Base-by-base conservation (phyloP, 352 stramenopile genomes). In the Phytophthora lateralis region DNA sequence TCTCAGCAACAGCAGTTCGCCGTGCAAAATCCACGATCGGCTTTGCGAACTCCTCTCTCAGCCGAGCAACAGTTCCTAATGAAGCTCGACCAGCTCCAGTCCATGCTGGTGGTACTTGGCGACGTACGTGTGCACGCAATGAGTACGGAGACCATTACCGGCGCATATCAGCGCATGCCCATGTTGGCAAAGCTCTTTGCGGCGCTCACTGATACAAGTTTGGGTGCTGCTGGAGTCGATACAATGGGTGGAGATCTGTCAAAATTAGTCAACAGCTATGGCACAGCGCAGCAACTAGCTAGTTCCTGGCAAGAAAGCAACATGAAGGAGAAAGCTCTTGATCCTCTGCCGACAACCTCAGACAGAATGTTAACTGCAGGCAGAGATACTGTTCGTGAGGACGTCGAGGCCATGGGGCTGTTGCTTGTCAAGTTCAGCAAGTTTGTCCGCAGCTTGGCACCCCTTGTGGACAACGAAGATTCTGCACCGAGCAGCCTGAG, bases 21-120 rank as follows among this genome's bases (percentile, higher is more conserved):
- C 8, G 18, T 12, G 3, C 51, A 47, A 56, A 58, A 44, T 8
- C 26, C 61, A 35, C 60, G 66, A 26, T n/a, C 54, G 32, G 43
- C 60, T 6, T 50, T 74, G 5, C 55, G 30, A 17, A 74, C 63
- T 24, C 52, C 59, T 44, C 54, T 91, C 15, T 80, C 77, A 43
- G 24, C 49, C 1, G 81, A 91, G 45, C 81, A 89, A 62, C 75
- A 88, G 43, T 88, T 82, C 38, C 20, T 82, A 17, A 75, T 89
- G 51, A 86, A 85, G 53, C 39, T 91, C 9, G 79, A 91, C 60
- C 81, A 91, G 47, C 57, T 91, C 0, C 75, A 89, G 46, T 82
- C 73, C 17, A 64, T 85, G 39, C 50, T 89, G 17, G 56, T 61
- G 27, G 61, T 71, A 6, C 54, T 91, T 3, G 63, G 55, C 0